A percentile compares a stretch with the other conserved stretches of the same genome.
Evolutionary conservation across 148 eudicot genomes (phyloP).

Genomic region (Linanthus parryae): DNA sequence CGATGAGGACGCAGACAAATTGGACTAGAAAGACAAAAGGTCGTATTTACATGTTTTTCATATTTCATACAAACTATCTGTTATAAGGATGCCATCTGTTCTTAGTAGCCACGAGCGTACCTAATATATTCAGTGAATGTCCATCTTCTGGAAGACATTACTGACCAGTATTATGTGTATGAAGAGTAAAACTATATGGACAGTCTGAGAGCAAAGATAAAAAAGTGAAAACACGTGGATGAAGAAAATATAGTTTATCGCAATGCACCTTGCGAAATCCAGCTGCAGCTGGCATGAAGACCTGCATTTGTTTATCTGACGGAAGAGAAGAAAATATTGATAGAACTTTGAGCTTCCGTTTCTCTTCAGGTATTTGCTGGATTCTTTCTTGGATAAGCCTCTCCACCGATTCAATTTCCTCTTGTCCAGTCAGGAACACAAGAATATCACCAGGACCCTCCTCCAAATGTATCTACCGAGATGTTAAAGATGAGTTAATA

Average conservation of each 20-base stretch:
- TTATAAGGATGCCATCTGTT: too few species aligned
- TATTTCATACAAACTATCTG: too few species aligned
- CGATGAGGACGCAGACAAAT: too few species aligned
- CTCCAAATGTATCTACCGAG: conserved; percentile 71
- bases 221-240: too few species aligned
- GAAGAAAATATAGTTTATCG: not conserved
- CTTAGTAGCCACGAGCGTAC: too few species aligned
- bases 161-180: too few species aligned
- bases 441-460: conserved; percentile 94
- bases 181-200: too few species aligned
- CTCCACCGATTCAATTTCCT: conserved; percentile 93
- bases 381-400: conserved; percentile 64
- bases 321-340: conserved; percentile 89
- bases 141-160: too few species aligned
- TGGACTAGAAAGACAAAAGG: too few species aligned
- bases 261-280: conserved; percentile 80
- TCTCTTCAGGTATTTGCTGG: conserved; percentile 54
- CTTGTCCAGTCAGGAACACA: conserved; percentile 98
- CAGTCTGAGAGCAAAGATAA: too few species aligned
- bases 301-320: conserved; percentile 90
- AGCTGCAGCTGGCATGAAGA: conserved; percentile 61
- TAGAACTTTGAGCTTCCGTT: conserved; percentile 43
- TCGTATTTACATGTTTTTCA: too few species aligned
- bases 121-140: too few species aligned
- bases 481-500: conserved; percentile 6